Conservation (phyloP, 1,284 basidiomycete species). For the Volvariella volvacea region DNA sequence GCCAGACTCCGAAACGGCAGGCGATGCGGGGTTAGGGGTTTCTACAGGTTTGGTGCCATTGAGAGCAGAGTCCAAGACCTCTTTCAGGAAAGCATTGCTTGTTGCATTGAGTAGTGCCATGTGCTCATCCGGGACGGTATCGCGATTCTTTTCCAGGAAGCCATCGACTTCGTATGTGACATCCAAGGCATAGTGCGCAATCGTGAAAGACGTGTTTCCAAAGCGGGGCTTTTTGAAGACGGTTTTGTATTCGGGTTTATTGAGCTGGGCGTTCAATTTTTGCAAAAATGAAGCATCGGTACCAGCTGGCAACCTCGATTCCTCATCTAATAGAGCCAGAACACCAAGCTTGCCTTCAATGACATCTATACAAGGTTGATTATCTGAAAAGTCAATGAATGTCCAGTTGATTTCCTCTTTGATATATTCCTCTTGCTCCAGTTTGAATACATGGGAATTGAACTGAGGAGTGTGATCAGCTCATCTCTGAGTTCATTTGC, state of each 20-base stretch:
- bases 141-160: constrained; percentile 98
- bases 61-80: constrained; percentile 88
- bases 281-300: constrained; percentile 92
- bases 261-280: constrained; percentile 85
- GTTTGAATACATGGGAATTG: constrained; percentile 98
- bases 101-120: constrained; percentile 82
- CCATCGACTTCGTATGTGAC: constrained; percentile 98
- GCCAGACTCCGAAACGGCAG: constrained; percentile 66
- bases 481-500: constrained; percentile 3
- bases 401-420: constrained; percentile 99
- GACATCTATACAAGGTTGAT: constrained; percentile 97
- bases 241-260: constrained; percentile 79
- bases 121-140: constrained; percentile 98
- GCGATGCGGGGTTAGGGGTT: constrained; percentile 58
- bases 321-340: constrained; percentile 92
- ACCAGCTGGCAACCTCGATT: constrained; percentile 93
- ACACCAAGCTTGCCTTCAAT: constrained; percentile 98
- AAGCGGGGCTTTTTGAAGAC: constrained; percentile 99
- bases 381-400: constrained; percentile 99
- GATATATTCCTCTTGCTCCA: constrained; percentile 99
- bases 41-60: constrained; percentile 65
- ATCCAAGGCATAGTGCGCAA: constrained; percentile 97
- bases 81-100: constrained; percentile 89
- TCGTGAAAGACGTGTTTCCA: constrained; percentile 94
- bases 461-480: constrained; percentile 49